Evolutionary conservation across 768 basidiomycete species (phyloP), one percentile per base, ranked within the genome.

Genomic region (Lepiota subincarnata): DNA sequence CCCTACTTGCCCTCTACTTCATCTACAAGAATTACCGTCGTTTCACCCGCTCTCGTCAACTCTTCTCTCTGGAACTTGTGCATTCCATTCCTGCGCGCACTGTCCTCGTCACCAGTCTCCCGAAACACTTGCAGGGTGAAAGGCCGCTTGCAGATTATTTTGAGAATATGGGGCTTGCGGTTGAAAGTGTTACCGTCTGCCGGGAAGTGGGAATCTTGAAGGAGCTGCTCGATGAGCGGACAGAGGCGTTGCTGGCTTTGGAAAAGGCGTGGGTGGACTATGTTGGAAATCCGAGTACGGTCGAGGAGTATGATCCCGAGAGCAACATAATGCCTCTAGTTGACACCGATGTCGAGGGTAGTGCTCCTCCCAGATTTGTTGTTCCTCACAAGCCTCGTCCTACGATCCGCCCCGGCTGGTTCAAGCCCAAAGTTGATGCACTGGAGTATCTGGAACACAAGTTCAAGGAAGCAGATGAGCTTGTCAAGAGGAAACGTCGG

Each of bases 1-100:
- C 94, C 2, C 65, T 86, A 49, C 82, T 98, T 48, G 80, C 92
- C 1, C 80, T 98, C 53, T 85, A 84, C 56, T 91, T 90, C 71
- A 83, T 96, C 48, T 85, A 92, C 75, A 82, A 83, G 58, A 97
- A 95, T 67, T 98, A 94, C 67, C 79, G 83, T 36, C 83, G 87
- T 19, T 97, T 93, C 72, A 81, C 98, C 54, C 87, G 87, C 19
- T 84, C 92, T 0, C 84, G 97, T 1, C 97, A 98, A 64, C 80
- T 97, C 10, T 98, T 95, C 71, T 91, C 92, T 0, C 76, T 99
- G 34, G 94, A 98, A 66, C 82, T 97, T 14, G 94, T 95, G 11
- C 93, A 97, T 63, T 95, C 92, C 10, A 90, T 98, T 40, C 87
- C 95, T 0, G 92, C 94, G 0, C 85, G 96, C 19, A 98, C 97